A percentile compares a stretch with the other conserved stretches of the same genome.
Conservation (phyloP, 2,329 filamentous ascomycete genomes). For the Coniochaeta sp. region DNA sequence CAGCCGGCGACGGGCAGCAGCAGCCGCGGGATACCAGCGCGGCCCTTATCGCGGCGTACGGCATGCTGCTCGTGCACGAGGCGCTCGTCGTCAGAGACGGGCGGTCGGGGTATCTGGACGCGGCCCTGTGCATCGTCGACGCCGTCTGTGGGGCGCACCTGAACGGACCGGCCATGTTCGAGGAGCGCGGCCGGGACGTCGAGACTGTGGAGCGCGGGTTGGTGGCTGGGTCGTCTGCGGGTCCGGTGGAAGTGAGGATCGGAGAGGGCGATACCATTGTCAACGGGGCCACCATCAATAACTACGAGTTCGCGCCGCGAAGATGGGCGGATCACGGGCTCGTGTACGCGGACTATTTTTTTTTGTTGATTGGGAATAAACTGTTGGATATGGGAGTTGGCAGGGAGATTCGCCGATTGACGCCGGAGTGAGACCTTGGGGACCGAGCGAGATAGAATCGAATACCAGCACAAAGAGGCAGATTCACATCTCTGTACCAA, state of each 20-base stretch:
- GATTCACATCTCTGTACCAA: no score
- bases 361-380: conserved; percentile 38
- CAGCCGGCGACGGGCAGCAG: conserved; percentile 3
- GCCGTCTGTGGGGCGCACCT: conserved; percentile 17
- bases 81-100: conserved; percentile 12
- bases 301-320: conserved; percentile 35
- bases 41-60: conserved; percentile 29
- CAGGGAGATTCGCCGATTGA: neutral
- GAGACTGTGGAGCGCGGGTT: conserved; percentile 18
- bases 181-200: conserved; percentile 3
- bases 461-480: no score
- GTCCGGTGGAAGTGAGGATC: conserved; percentile 14
- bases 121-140: conserved; percentile 17
- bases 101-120: conserved; percentile 19
- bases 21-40: conserved; percentile 30
- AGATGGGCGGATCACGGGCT: conserved; percentile 38
- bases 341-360: conserved; percentile 43
- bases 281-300: conserved; percentile 37
- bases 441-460: no score
- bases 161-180: conserved; percentile 14
- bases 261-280: conserved; percentile 34
- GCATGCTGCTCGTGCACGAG: conserved; percentile 27
- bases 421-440: neutral
- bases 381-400: conserved; percentile 23
- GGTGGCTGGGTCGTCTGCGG: conserved; percentile 6